Percentiles rank a stretch among this genome's conserved stretches.
Evolutionary conservation across 176 grass and related monocot genomes (phyloP).

Genomic region (Thinopyrum elongatum): DNA sequence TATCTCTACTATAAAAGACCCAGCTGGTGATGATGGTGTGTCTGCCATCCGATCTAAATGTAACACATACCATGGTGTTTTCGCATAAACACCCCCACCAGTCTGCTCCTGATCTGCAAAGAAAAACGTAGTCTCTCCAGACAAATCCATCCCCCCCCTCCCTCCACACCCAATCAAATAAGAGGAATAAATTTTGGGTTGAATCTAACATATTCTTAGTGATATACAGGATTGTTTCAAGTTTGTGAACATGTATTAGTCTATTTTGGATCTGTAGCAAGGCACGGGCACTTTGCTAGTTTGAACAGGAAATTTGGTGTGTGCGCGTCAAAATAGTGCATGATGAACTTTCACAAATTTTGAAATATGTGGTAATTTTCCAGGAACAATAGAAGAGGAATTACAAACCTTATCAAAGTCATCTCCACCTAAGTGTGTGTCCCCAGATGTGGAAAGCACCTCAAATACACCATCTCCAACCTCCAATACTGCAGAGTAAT

Average conservation of each 20-base stretch:
- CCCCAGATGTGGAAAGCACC: conserved; percentile 69
- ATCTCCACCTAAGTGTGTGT: conserved; percentile 69
- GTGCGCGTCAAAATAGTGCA: background rate
- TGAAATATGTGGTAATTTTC: background rate
- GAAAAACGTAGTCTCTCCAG: too few species aligned
- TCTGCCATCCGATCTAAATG: too few species aligned
- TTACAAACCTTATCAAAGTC: conserved; percentile 58
- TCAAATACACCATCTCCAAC: conserved; percentile 73
- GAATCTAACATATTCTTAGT: background rate
- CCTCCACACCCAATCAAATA: too few species aligned
- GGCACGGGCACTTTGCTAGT: background rate
- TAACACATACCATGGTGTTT: too few species aligned
- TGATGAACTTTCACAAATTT: background rate
- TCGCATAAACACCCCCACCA: too few species aligned
- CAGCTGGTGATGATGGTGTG: too few species aligned
- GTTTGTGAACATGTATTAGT: background rate
- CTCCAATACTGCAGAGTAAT: conserved; percentile 45
- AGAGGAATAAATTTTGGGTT: too few species aligned
- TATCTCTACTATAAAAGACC: too few species aligned
- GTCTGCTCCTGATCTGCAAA: too few species aligned
- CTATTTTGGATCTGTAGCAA: background rate
- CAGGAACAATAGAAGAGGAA: background rate
- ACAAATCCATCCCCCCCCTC: too few species aligned
- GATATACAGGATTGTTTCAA: too few species aligned
- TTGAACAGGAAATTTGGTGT: background rate